These are phyloP conservation scores for Miscanthus lutarioriparius DNA, from an alignment of 176 grass and related monocot genomes.

Conservation along the genomic window DNA sequence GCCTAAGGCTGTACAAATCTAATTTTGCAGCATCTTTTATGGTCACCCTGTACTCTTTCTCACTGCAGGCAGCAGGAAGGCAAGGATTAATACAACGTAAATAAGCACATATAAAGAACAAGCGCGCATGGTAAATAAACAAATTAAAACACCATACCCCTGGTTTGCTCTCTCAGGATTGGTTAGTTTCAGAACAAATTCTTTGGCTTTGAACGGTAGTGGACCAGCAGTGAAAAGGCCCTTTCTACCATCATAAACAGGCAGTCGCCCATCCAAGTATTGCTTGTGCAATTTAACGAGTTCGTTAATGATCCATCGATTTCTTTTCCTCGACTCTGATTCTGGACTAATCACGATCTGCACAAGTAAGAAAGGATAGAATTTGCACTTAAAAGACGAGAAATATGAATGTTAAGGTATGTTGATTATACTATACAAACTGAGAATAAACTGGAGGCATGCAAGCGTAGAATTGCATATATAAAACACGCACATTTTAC, in stretches of 20 bases:
- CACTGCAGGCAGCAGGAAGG: background rate
- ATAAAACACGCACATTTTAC: background rate
- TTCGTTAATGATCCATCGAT: conserved; percentile 44
- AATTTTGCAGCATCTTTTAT: conserved; percentile 47
- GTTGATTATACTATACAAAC: background rate
- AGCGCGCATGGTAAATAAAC: background rate
- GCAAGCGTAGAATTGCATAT: background rate
- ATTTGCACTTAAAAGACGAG: background rate
- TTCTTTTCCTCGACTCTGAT: conserved; percentile 14
- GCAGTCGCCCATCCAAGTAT: conserved; percentile 31
- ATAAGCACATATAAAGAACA: background rate
- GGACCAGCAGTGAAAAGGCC: conserved; percentile 57
- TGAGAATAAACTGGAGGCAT: background rate
- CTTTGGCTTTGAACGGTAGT: conserved; percentile 43
- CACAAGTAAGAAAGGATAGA: background rate
- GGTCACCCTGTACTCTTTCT: conserved; percentile 47
- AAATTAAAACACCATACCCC: conserved; percentile 27
- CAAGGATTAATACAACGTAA: background rate
- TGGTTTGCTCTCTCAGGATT: conserved; percentile 4
- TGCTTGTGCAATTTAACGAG: conserved; percentile 34
- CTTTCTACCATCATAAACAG: conserved; percentile 60
- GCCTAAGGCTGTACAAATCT: conserved; percentile 42
- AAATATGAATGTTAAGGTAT: background rate
- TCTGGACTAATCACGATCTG: conserved; percentile 59
- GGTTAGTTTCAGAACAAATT: conserved; percentile 47